These are phyloP conservation scores for Ogataea pignaliae DNA, from an alignment of 805 yeast species.

Conservation along the genomic window DNA sequence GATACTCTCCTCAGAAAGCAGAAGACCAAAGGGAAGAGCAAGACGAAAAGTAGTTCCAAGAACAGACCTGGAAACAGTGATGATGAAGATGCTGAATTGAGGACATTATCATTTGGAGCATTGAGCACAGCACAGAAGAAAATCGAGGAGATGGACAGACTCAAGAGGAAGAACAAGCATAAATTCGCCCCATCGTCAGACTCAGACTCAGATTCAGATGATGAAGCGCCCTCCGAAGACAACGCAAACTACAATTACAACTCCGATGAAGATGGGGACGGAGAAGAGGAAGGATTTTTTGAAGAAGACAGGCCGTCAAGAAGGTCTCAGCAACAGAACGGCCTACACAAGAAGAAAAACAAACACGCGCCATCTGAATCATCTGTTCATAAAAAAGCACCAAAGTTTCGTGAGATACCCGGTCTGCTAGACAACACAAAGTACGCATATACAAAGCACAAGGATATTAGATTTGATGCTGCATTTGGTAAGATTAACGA, in stretches of 20 bases:
- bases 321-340: constrained; percentile 10
- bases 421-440: constrained; percentile 44
- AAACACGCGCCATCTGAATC: constrained; percentile 89
- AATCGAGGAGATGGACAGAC: constrained; percentile 26
- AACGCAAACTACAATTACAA: not conserved
- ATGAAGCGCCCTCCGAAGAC: constrained; percentile 19
- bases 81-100: constrained; percentile 41
- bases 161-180: constrained; percentile 3
- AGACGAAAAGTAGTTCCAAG: not conserved
- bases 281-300: constrained; percentile 33
- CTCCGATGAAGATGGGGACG: not conserved
- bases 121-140: constrained; percentile 55
- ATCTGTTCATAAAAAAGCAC: constrained; percentile 68
- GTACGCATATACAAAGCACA: constrained; percentile 42
- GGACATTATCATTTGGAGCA: constrained; percentile 60
- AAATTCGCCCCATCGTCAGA: constrained; percentile 1
- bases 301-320: constrained; percentile 29
- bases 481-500: constrained; percentile 83
- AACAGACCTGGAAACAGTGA: constrained; percentile 25
- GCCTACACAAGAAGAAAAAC: constrained; percentile 34
- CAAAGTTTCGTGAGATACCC: constrained; percentile 68
- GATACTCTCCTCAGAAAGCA: constrained; percentile 3
- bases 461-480: constrained; percentile 87
- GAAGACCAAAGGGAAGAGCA: not conserved
- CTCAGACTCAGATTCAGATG: constrained; percentile 19